Evolutionary conservation across 257 asterid genomes (phyloP).

Genomic region (Solanum corneliomulleri): DNA sequence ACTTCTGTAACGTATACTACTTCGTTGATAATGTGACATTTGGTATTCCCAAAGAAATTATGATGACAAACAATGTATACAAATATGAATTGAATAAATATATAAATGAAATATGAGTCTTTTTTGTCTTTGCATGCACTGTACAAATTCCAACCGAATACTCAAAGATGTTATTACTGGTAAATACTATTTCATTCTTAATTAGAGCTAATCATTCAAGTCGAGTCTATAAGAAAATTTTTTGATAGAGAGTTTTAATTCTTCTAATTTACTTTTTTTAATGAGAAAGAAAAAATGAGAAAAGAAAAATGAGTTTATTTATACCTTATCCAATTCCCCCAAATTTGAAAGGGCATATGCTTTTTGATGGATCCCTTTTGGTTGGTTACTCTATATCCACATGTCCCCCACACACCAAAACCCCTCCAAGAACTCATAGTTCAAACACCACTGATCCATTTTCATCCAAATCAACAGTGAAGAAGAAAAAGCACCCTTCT

Average conservation of each 20-base stretch:
- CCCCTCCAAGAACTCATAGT: background rate
- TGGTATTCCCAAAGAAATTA: background rate
- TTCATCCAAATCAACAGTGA: background rate
- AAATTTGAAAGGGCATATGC: constrained; percentile 2
- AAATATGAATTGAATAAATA: background rate
- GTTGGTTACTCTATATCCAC: constrained; percentile 1
- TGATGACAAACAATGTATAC: too few relatives aligned
- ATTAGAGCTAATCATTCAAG: rapidly evolving
- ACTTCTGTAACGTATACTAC: background rate
- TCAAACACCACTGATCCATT: background rate
- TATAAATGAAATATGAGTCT: background rate
- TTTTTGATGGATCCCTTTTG: constrained; percentile 3
- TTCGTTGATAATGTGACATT: background rate
- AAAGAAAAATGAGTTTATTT: background rate
- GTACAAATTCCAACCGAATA: too few relatives aligned
- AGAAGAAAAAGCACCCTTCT: background rate
- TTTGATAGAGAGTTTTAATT: background rate
- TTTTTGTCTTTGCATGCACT: too few relatives aligned
- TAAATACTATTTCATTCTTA: too few relatives aligned
- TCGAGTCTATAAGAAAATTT: too few relatives aligned
- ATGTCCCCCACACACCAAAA: background rate
- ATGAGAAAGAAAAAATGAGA: background rate
- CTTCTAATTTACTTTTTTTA: background rate
- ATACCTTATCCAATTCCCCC: constrained; percentile 1
- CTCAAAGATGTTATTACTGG: too few relatives aligned